Evolutionary conservation across 2,329 filamentous ascomycete genomes (phyloP).

Genomic region (Exophiala aquamarina): DNA sequence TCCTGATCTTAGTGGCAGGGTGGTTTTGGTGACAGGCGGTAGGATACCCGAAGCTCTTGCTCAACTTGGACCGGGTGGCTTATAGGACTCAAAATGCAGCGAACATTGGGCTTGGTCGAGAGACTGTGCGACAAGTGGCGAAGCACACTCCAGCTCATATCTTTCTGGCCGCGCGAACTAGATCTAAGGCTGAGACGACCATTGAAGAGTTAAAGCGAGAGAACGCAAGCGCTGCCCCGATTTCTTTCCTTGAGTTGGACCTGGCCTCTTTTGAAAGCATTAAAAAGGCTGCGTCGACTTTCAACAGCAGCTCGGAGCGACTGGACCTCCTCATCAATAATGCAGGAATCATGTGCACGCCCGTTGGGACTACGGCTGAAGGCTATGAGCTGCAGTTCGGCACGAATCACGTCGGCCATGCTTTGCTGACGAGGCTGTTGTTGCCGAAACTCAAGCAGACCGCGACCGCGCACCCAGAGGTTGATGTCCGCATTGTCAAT

Average conservation of each 20-base stretch:
- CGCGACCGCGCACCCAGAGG: constrained; percentile 28
- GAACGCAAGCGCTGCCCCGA: constrained; percentile 22
- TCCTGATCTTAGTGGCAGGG: constrained; percentile 40
- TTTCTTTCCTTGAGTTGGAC: constrained; percentile 45
- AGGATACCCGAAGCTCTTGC: constrained; percentile 9
- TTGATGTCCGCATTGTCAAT: constrained; percentile 27
- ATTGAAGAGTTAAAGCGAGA: constrained; percentile 37
- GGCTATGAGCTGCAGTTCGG: constrained; percentile 35
- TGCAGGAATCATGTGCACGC: constrained; percentile 30
- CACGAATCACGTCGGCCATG: constrained; percentile 31
- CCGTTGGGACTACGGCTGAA: constrained; percentile 26
- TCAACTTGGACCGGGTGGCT: neutral
- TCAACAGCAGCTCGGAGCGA: constrained; percentile 13
- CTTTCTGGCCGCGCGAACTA: constrained; percentile 43
- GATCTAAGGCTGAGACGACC: constrained; percentile 33
- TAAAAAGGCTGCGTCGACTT: constrained; percentile 37
- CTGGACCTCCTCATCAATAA: constrained; percentile 31
- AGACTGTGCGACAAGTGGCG: constrained; percentile 44
- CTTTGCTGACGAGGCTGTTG: constrained; percentile 29
- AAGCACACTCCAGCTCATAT: constrained; percentile 46
- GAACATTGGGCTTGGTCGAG: constrained; percentile 48
- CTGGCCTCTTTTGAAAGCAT: constrained; percentile 47
- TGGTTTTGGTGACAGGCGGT: constrained; percentile 46
- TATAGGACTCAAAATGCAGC: neutral
- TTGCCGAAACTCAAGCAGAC: constrained; percentile 27